These are phyloP conservation scores for Singerocomus inundabilis DNA, from an alignment of 1,284 basidiomycete species.

Conservation along the genomic window DNA sequence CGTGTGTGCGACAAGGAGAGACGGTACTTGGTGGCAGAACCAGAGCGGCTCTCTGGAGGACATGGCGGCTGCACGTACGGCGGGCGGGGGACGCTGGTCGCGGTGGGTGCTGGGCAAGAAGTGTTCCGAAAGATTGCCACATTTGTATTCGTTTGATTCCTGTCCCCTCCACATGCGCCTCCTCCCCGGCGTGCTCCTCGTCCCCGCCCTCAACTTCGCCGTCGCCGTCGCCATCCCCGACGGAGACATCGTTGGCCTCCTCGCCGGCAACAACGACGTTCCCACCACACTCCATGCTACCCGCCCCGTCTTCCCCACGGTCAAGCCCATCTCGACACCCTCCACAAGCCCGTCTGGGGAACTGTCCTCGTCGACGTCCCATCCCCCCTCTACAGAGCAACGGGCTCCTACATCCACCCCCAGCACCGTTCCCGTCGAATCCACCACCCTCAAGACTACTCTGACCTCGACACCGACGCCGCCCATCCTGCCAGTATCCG, in stretches of 20 bases:
- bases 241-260: constrained; percentile 18
- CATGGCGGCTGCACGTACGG: no score
- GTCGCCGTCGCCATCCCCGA: neutral
- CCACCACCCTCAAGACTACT: constrained; percentile 3
- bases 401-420: neutral
- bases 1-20: neutral
- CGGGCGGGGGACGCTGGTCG: no score
- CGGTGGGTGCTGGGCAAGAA: no score
- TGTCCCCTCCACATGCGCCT: neutral
- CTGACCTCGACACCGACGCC: neutral
- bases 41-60: constrained; percentile 69
- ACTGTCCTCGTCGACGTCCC: neutral
- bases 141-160: no score
- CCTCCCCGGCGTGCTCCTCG: neutral
- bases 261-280: constrained; percentile 8
- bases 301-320: neutral
- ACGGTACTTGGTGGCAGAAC: constrained; percentile 74
- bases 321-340: neutral
- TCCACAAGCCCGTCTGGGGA: neutral
- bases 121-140: no score
- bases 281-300: neutral
- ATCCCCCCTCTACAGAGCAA: neutral
- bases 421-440: neutral
- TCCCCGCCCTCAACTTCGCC: neutral
- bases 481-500: constrained; percentile 4